Conservation (phyloP, 2,329 filamentous ascomycete species). For the Aureobasidium subglaciale region DNA sequence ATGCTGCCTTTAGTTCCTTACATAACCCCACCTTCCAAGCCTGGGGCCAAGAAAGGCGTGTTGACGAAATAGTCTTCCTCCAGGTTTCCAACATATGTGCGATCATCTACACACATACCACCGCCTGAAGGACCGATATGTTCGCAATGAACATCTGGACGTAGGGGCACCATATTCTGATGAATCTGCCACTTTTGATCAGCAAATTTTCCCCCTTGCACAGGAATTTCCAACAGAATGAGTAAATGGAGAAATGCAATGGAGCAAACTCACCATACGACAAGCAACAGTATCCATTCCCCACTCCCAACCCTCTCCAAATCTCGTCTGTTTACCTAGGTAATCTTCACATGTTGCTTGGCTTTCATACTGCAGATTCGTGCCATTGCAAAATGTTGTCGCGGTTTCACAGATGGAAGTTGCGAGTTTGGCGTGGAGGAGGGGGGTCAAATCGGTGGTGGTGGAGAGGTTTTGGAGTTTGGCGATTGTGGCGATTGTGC, state of each 20-base stretch:
- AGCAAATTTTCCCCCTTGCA: neutral
- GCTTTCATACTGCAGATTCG: neutral
- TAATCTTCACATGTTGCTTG: neutral
- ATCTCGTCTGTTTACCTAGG: neutral
- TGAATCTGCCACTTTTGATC: neutral
- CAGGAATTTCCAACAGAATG: too few relatives aligned
- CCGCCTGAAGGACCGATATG: neutral
- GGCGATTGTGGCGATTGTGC: neutral
- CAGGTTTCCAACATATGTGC: neutral
- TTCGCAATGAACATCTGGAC: neutral
- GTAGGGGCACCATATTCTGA: neutral
- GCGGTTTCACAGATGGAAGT: neutral
- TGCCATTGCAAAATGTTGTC: neutral
- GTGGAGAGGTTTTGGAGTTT: neutral
- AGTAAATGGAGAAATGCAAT: neutral
- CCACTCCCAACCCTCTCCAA: conserved; percentile 6
- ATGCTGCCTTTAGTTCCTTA: too few relatives aligned
- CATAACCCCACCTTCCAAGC: neutral
- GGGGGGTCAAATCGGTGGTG: neutral
- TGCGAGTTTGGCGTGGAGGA: neutral
- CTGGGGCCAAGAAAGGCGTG: neutral
- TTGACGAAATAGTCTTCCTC: neutral
- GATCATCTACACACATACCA: neutral
- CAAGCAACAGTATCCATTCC: conserved; percentile 1
- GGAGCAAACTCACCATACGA: neutral